Evolutionary conservation across 2,329 filamentous ascomycete genomes (phyloP), one percentile per base, ranked within the genome.

Genomic region (Aschersonia sp.): DNA sequence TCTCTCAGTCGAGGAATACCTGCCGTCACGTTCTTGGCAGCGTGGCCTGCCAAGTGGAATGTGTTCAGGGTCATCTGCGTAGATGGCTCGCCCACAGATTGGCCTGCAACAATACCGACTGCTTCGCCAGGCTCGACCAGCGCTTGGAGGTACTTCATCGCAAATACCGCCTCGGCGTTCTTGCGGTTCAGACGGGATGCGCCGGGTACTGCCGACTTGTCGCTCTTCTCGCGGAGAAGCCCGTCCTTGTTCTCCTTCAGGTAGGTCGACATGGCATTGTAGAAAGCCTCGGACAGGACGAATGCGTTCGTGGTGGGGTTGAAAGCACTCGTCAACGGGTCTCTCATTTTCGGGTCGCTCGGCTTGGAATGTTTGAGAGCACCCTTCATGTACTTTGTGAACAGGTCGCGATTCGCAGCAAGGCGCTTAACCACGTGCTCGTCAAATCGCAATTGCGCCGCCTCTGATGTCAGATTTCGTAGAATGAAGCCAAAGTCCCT

Each of bases 11-110:
- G 87, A 50, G 92, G 92, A 60, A 98, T 97, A 86, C 92, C 92
- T 22, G 96, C 78, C 1, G 92, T 98, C 61, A 98, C 94, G 76
- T 98, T 98, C 74, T 96, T 97, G 32, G 92, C 84, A 22, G 92
- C 89, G 72, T 97, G 90, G 60, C 92, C 92, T 65, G 92, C 92
- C 78, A 98, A 86, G 76, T 98, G 92, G 78, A 98, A 98, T 31
- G 94, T 98, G 68, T 98, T 98, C 48, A 98, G 71, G 6, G 94
- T 98, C 94, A 98, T 98, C 65, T 98, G 92, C 9, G 92, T 98
- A 2, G 89, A 96, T 7, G 94, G 92, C 62, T 98, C 94, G 61
- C 92, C 92, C 42, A 98, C 82, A 33, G 90, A 97, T 66, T 98
- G 92, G 8, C 89, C 89, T 46, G 94, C 94, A 50, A 98, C 87